Percentiles rank a stretch among this genome's conserved stretches.
Evolutionary conservation across 2,329 filamentous ascomycete species (phyloP).

Genomic region (Daldinia sp.): DNA sequence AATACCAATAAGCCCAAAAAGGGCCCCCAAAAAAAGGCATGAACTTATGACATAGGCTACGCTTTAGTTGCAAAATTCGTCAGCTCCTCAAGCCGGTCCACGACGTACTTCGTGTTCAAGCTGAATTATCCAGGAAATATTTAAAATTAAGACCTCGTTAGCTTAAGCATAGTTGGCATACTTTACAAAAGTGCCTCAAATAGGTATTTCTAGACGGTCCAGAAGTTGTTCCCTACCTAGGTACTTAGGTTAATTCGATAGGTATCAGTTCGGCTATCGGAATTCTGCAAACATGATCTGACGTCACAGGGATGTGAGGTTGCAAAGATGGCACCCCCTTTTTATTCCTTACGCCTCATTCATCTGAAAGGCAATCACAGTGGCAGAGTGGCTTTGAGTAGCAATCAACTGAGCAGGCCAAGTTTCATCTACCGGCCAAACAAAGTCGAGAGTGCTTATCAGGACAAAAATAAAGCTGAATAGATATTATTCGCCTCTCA

Average conservation of each 20-base stretch:
- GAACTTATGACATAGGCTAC: neutral
- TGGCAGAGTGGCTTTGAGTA: neutral
- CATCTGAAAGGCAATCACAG: neutral
- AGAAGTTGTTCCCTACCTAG: neutral
- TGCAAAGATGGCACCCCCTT: neutral
- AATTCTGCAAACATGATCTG: neutral
- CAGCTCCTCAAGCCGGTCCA: neutral
- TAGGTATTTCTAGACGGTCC: neutral
- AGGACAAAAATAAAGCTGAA: neutral
- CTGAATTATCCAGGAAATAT: neutral
- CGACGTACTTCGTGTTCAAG: neutral
- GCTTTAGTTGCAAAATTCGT: neutral
- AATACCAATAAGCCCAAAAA: neutral
- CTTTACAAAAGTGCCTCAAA: neutral
- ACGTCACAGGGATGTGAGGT: constrained; percentile 2
- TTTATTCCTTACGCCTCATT: neutral
- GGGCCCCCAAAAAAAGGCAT: neutral
- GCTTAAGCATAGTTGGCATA: too few species aligned
- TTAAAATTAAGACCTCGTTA: neutral
- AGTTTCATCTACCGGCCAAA: neutral
- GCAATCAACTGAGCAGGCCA: neutral
- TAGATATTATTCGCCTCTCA: neutral
- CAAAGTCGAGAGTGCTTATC: neutral
- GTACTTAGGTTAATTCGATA: too few species aligned
- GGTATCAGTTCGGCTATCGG: neutral